These are phyloP conservation scores for Pisolithus tinctorius DNA, from an alignment of 768 basidiomycete species.

Conservation along the genomic window DNA sequence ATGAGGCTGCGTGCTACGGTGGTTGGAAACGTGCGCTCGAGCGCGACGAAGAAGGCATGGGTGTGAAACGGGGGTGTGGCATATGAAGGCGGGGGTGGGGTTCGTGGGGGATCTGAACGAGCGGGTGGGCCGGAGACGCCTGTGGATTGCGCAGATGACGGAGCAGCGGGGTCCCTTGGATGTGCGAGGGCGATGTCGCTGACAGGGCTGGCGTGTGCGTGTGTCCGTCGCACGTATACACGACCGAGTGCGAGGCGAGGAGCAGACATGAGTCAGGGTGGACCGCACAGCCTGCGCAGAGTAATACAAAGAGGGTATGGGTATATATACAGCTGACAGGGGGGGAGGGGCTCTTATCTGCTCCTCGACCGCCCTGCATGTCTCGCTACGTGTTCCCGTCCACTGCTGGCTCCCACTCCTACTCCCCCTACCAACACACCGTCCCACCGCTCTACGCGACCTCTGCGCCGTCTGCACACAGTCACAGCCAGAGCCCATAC, in stretches of 20 bases:
- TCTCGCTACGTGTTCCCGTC: conserved; percentile 18
- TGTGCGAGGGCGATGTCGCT: conserved; percentile 9
- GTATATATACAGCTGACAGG: too few species aligned
- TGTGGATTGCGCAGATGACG: conserved; percentile 1
- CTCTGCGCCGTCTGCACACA: not conserved
- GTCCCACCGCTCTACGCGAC: conserved; percentile 5
- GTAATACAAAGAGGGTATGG: too few species aligned
- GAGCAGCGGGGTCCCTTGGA: conserved; percentile 9
- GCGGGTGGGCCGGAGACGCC: conserved; percentile 6
- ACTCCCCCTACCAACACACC: not conserved
- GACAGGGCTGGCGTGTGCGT: not conserved
- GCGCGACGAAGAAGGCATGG: conserved; percentile 62
- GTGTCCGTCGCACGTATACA: not conserved
- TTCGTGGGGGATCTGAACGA: conserved; percentile 1
- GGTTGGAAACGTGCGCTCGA: conserved; percentile 71
- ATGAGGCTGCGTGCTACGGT: conserved; percentile 72
- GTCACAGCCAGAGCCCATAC: conserved; percentile 4
- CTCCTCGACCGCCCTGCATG: conserved; percentile 6
- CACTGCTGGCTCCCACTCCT: conserved; percentile 4
- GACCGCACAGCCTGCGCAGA: not conserved
- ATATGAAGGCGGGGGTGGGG: conserved; percentile 35
- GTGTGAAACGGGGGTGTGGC: conserved; percentile 77
- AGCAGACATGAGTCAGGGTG: not conserved
- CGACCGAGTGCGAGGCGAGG: not conserved
- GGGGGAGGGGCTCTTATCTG: not conserved